Conservation (phyloP, 2,329 filamentous ascomycete genomes). For the Diplodia seriata region DNA sequence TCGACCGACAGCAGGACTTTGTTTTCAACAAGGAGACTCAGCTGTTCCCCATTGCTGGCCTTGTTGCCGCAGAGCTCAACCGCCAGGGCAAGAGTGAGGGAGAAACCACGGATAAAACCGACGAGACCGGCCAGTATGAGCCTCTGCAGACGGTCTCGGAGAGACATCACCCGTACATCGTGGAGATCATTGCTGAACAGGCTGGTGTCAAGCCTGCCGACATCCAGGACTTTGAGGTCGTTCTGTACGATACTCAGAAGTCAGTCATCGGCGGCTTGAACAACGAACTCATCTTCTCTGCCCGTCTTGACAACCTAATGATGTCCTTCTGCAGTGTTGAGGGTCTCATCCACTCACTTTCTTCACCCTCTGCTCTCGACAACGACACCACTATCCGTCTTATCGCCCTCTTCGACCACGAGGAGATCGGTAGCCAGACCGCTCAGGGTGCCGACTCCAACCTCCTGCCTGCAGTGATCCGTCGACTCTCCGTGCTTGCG, state of each 20-base stretch:
- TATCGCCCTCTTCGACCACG: conserved; percentile 96
- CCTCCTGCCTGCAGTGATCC: conserved; percentile 83
- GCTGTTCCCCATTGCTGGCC: conserved; percentile 88
- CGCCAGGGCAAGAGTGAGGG: conserved; percentile 65
- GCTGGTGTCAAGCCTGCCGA: conserved; percentile 73
- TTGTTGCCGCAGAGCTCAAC: conserved; percentile 88
- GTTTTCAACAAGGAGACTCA: conserved; percentile 97
- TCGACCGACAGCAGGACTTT: conserved; percentile 85
- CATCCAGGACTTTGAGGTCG: conserved; percentile 90
- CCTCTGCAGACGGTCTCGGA: conserved; percentile 79
- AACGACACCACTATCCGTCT: conserved; percentile 83
- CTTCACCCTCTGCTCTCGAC: conserved; percentile 68
- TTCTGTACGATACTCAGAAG: conserved; percentile 96
- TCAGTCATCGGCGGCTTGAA: conserved; percentile 86
- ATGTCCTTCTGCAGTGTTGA: conserved; percentile 94
- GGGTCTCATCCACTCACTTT: conserved; percentile 81
- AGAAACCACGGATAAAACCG: conserved; percentile 51
- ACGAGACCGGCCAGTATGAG: conserved; percentile 62
- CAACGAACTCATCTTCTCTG: conserved; percentile 94
- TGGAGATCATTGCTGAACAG: conserved; percentile 83
- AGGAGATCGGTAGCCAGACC: conserved; percentile 92
- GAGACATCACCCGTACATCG: conserved; percentile 86
- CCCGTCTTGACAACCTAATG: conserved; percentile 93
- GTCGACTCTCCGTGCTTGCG: conserved; percentile 82
- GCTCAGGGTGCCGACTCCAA: conserved; percentile 95